Percentiles rank a stretch among this genome's conserved stretches.
Evolutionary conservation across 2,329 filamentous ascomycete species (phyloP).

Genomic region (Paraphaeosphaeria sporulosa): DNA sequence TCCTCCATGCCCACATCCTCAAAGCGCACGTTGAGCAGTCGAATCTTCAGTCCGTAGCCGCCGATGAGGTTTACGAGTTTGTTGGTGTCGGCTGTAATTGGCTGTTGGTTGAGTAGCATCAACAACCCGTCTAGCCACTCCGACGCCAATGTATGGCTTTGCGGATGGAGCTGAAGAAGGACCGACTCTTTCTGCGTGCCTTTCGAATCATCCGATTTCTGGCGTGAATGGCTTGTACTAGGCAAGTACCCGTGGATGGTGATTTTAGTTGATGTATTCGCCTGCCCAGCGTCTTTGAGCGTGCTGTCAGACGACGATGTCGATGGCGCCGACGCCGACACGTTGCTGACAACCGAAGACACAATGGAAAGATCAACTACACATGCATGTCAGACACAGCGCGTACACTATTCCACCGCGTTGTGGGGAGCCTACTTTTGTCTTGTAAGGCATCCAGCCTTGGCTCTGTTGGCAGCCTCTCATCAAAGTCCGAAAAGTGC

Average conservation of each 20-base stretch:
- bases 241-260: slow-evolving; percentile 80
- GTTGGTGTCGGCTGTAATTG: slow-evolving; percentile 95
- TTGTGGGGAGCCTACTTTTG: slow-evolving; percentile 62
- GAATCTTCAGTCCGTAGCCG: slow-evolving; percentile 91
- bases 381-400: slow-evolving; percentile 37
- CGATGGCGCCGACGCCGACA: slow-evolving; percentile 69
- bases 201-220: slow-evolving; percentile 40
- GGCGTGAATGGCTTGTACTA: slow-evolving; percentile 37
- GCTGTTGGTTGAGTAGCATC: slow-evolving; percentile 93
- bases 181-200: slow-evolving; percentile 68
- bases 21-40: slow-evolving; percentile 87
- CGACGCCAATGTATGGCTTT: slow-evolving; percentile 81
- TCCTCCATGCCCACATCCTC: slow-evolving; percentile 77
- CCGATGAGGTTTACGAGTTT: slow-evolving; percentile 85
- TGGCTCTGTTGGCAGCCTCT: slow-evolving; percentile 70
- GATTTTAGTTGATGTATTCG: slow-evolving; percentile 76
- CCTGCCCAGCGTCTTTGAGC: slow-evolving; percentile 42
- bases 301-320: slow-evolving; percentile 58
- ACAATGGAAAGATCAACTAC: slow-evolving; percentile 82
- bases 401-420: slow-evolving; percentile 26
- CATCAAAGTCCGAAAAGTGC: slow-evolving; percentile 86
- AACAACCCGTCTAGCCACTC: slow-evolving; percentile 97
- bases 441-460: slow-evolving; percentile 76
- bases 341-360: slow-evolving; percentile 92
- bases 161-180: slow-evolving; percentile 82